phyloP scores from a whole-genome alignment of 305 asterid genomes.

The Fraxinus sp. region DNA sequence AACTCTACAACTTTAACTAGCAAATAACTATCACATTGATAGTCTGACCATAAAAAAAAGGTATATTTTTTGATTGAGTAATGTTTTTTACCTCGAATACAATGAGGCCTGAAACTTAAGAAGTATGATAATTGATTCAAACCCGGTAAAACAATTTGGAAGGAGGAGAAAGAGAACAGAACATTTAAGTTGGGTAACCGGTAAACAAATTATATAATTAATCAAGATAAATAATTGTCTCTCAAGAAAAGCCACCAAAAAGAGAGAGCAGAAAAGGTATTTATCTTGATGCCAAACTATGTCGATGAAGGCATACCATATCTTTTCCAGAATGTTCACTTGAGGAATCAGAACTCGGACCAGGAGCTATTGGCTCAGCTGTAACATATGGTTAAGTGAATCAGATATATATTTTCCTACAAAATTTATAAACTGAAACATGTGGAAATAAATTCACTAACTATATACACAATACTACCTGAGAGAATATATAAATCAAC shows the following conservation, averaged over 20 bases:
- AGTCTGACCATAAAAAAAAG: not conserved
- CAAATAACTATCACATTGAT: not conserved
- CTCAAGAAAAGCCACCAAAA: conserved; percentile 1
- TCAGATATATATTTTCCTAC: not conserved
- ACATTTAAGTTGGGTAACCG: not conserved
- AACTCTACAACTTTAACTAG: not conserved
- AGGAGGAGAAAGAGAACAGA: not conserved
- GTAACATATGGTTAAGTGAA: conserved; percentile 18
- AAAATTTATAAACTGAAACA: not conserved
- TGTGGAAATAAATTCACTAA: not conserved
- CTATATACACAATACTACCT: not conserved
- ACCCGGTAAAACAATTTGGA: not conserved
- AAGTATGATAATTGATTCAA: not conserved
- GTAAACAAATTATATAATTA: not conserved
- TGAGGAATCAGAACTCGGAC: conserved; percentile 30
- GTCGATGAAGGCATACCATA: conserved; percentile 25
- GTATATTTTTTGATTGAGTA: not conserved
- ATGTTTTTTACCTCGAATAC: not conserved
- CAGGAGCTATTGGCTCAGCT: conserved; percentile 40
- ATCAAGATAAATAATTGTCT: not conserved
- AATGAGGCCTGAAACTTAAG: not conserved
- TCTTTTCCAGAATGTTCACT: conserved; percentile 25
- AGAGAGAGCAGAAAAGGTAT: not conserved
- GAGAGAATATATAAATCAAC: not conserved
- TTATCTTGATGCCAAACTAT: not conserved